A percentile compares a stretch with the other conserved stretches of the same genome.
Evolutionary conservation across 345 rosid genomes (phyloP).

Genomic region (Citrus trifoliata): DNA sequence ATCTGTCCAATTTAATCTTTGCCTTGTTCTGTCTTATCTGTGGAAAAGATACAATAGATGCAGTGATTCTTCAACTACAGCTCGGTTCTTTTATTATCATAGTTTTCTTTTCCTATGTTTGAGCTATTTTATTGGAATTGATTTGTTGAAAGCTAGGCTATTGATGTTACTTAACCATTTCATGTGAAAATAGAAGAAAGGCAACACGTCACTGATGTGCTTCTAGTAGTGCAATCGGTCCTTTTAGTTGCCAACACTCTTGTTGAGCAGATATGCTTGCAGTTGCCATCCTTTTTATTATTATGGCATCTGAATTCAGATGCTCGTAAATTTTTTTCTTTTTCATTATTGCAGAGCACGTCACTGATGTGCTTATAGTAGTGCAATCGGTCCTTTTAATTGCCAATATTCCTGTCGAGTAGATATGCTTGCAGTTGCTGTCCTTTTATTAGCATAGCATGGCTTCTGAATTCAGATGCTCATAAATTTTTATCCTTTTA

Average conservation of each 20-base stretch:
- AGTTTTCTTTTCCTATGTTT: no score
- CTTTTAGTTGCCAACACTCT: neutral
- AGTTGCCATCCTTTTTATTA: neutral
- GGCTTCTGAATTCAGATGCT: neutral
- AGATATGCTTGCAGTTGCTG: neutral
- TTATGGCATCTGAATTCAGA: neutral
- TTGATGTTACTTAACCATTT: no score
- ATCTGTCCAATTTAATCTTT: neutral
- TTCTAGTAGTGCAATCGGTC: neutral
- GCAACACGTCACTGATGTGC: neutral
- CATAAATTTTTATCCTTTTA: neutral
- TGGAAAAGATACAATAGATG: no score
- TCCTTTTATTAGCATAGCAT: neutral
- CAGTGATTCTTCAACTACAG: no score
- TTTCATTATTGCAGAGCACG: neutral
- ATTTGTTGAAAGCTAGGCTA: neutral
- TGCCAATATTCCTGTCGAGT: neutral
- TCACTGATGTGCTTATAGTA: neutral
- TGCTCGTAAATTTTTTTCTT: neutral
- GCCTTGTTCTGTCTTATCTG: neutral
- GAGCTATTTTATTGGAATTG: neutral
- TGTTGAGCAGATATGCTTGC: neutral
- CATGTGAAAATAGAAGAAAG: neutral
- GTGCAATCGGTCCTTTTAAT: neutral
- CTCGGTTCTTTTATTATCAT: neutral